A percentile compares a stretch with the other conserved stretches of the same genome.
Conservation (phyloP, 2,329 filamentous ascomycete species). For the Colletotrichum lindemuthianum region DNA sequence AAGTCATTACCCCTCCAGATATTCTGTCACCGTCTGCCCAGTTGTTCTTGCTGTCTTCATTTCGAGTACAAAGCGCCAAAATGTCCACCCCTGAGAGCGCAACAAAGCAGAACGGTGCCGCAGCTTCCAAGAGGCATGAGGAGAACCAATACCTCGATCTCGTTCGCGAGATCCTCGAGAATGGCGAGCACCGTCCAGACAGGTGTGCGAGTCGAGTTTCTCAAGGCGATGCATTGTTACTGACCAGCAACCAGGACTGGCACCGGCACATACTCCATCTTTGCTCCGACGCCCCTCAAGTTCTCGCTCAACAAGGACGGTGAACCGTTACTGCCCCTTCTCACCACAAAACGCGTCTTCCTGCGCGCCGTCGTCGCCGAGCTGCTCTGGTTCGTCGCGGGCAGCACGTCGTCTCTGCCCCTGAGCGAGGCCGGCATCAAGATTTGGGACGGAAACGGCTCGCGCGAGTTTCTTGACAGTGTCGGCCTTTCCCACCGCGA, state of each 20-base stretch:
- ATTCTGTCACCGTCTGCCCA: slow-evolving; percentile 1
- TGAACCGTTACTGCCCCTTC: slow-evolving; percentile 81
- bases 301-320: slow-evolving; percentile 79
- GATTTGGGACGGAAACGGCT: slow-evolving; percentile 99
- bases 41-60: slow-evolving; percentile 16
- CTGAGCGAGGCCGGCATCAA: slow-evolving; percentile 85
- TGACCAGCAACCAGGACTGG: slow-evolving; percentile 72
- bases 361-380: slow-evolving; percentile 89
- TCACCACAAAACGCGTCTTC: slow-evolving; percentile 98
- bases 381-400: slow-evolving; percentile 94
- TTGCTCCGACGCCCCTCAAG: slow-evolving; percentile 86
- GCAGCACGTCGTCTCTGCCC: slow-evolving; percentile 80
- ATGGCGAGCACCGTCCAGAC: slow-evolving; percentile 90
- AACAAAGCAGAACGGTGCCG: slow-evolving; percentile 21
- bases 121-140: slow-evolving; percentile 67
- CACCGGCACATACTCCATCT: slow-evolving; percentile 90
- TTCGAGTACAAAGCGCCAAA: slow-evolving; percentile 5
- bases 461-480: slow-evolving; percentile 87
- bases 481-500: slow-evolving; percentile 84
- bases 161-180: slow-evolving; percentile 82
- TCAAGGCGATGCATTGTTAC: neutral
- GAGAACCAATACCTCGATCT: slow-evolving; percentile 95
- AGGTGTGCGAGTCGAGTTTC: slow-evolving; percentile 58
- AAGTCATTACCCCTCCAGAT: neutral
- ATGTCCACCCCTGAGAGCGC: slow-evolving; percentile 19